Percentiles rank a stretch among this genome's conserved stretches.
phyloP scores from a whole-genome alignment of 257 asterid species.

The Nicotiana obtusifolia region DNA sequence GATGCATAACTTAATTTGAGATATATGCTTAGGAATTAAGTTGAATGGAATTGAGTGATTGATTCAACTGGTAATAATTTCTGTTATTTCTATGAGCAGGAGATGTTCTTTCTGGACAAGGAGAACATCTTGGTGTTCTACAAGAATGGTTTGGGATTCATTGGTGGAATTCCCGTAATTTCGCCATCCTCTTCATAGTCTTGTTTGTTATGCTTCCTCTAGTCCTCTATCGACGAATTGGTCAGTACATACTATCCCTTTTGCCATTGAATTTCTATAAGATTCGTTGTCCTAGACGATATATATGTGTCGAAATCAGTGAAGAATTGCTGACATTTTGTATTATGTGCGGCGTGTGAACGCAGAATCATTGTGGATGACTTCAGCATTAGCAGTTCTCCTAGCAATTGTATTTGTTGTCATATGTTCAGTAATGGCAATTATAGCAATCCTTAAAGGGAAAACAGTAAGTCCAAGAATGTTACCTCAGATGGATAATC shows the following conservation, averaged over 20 bases:
- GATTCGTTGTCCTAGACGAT: background rate
- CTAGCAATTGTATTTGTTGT: conserved; percentile 74
- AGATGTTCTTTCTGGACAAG: conserved; percentile 87
- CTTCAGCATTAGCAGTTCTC: conserved; percentile 34
- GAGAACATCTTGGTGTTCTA: conserved; percentile 68
- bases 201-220: conserved; percentile 69
- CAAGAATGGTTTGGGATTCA: conserved; percentile 93
- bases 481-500: conserved; percentile 50
- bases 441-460: conserved; percentile 55
- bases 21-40: background rate
- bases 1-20: background rate
- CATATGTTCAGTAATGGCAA: conserved; percentile 77
- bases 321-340: background rate
- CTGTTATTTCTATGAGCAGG: conserved; percentile 36
- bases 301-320: background rate
- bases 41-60: background rate
- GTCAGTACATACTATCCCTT: conserved; percentile 25
- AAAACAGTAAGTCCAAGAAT: conserved; percentile 53
- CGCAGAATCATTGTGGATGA: conserved; percentile 80
- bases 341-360: background rate
- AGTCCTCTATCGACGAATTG: conserved; percentile 75
- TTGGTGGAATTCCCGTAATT: conserved; percentile 87
- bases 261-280: background rate
- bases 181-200: conserved; percentile 55
- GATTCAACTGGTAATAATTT: background rate